These are phyloP conservation scores for Dispira parvispora DNA, from an alignment of 192 early-diverging fungal species.

Conservation along the genomic window DNA sequence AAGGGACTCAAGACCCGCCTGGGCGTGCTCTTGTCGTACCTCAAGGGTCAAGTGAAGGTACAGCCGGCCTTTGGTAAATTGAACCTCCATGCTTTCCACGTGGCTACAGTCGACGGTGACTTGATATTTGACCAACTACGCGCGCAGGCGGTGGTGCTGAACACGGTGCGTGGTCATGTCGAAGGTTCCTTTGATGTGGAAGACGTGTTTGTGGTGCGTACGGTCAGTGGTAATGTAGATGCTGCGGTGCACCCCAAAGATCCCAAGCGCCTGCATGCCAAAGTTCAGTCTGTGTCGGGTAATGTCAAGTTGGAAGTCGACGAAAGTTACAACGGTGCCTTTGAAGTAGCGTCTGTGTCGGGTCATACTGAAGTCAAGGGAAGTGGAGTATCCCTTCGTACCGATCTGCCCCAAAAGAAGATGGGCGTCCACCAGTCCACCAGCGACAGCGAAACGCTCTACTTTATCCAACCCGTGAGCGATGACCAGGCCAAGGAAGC, in stretches of 20 bases:
- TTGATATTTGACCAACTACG: background rate
- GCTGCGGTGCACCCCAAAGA: background rate
- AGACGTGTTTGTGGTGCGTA: background rate
- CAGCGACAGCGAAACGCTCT: too few relatives aligned
- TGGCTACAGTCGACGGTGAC: background rate
- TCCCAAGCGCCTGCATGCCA: background rate
- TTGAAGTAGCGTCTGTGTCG: background rate
- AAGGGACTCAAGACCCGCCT: background rate
- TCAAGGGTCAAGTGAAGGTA: background rate
- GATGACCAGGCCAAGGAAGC: too few relatives aligned
- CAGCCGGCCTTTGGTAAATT: background rate
- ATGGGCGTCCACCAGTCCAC: too few relatives aligned
- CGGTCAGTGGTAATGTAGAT: background rate
- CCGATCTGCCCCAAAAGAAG: too few relatives aligned
- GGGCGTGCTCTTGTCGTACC: background rate
- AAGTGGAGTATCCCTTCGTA: too few relatives aligned
- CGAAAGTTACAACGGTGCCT: background rate
- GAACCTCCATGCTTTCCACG: background rate
- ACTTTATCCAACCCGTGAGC: too few relatives aligned
- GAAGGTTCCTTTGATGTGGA: background rate
- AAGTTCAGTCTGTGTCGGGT: background rate
- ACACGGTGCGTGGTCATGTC: background rate
- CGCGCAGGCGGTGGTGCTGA: background rate
- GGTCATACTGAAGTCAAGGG: background rate
- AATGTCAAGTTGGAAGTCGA: background rate